phyloP scores from a whole-genome alignment of 495 filamentous ascomycete genomes.

The Neurospora tetraspora region DNA sequence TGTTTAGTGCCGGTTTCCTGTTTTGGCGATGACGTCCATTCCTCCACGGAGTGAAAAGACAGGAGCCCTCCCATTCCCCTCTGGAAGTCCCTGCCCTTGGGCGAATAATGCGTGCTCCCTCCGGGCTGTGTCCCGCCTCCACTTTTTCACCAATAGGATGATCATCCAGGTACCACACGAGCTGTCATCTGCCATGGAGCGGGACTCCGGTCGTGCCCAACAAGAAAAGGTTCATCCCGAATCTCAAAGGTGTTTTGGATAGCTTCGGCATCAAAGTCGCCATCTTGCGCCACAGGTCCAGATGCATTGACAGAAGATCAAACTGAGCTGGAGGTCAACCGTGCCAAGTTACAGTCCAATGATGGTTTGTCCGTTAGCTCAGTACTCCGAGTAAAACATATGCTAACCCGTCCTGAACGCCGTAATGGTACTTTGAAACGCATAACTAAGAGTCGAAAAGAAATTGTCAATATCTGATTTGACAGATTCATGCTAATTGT shows the following conservation, averaged over 20 bases:
- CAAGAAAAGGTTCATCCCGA: not conserved
- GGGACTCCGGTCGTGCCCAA: not conserved
- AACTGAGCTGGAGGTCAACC: not conserved
- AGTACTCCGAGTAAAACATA: not conserved
- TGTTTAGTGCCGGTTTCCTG: conserved; percentile 2
- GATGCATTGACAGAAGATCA: not conserved
- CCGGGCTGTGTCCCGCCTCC: not conserved
- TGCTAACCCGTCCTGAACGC: not conserved
- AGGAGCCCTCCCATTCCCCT: not conserved
- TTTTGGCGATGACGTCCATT: conserved; percentile 3
- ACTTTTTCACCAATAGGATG: not conserved
- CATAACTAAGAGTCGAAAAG: too few species aligned
- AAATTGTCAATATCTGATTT: too few species aligned
- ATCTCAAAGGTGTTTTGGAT: not conserved
- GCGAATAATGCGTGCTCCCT: not conserved
- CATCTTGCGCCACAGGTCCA: not conserved
- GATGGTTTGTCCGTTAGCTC: not conserved
- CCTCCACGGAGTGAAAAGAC: not conserved
- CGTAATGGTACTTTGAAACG: too few species aligned
- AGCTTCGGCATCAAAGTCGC: not conserved
- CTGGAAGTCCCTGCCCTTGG: not conserved
- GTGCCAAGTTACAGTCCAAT: not conserved
- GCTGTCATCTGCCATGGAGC: not conserved
- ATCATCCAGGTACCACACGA: not conserved
- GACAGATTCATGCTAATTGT: too few species aligned